phyloP scores from a whole-genome alignment of 768 basidiomycete species.

The Grammothele lineata region DNA sequence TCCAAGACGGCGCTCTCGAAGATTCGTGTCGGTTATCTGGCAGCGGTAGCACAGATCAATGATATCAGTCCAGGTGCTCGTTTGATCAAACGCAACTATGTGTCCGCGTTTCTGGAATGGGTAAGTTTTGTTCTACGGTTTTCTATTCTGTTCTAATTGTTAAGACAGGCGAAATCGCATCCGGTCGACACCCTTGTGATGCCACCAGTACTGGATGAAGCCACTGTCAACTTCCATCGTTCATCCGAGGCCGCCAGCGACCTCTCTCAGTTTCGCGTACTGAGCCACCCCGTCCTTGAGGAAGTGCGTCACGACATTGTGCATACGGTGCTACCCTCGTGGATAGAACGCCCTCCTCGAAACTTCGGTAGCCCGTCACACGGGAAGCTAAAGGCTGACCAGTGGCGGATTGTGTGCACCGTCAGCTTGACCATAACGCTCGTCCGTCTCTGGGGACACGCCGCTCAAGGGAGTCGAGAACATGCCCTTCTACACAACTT shows the following conservation, averaged over 20 bases:
- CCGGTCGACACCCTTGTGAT: not conserved
- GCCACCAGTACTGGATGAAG: not conserved
- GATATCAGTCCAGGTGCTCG: not conserved
- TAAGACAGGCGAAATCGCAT: not conserved
- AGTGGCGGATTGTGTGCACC: conserved; percentile 30
- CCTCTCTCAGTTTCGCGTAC: not conserved
- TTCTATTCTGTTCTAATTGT: not conserved
- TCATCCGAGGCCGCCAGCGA: not conserved
- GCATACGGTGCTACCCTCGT: conserved; percentile 21
- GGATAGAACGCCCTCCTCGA: conserved; percentile 28
- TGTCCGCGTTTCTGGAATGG: not conserved
- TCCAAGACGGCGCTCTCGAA: not conserved
- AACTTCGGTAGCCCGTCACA: conserved; percentile 28
- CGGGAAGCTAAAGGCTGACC: conserved; percentile 33
- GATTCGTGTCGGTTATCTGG: not conserved
- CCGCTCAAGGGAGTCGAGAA: conserved; percentile 6
- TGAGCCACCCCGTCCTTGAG: not conserved
- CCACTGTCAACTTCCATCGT: not conserved
- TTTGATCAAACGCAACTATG: not conserved
- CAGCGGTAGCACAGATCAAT: not conserved
- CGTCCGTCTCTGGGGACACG: conserved; percentile 29
- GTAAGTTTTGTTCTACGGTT: not conserved
- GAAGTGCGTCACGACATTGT: not conserved
- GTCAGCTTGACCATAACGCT: conserved; percentile 33
- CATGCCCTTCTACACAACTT: conserved; percentile 25